Percentiles rank a stretch among this genome's conserved stretches.
These are phyloP conservation scores for Quercus parvula DNA, from an alignment of 306 rosid genomes.

Conservation along the genomic window DNA sequence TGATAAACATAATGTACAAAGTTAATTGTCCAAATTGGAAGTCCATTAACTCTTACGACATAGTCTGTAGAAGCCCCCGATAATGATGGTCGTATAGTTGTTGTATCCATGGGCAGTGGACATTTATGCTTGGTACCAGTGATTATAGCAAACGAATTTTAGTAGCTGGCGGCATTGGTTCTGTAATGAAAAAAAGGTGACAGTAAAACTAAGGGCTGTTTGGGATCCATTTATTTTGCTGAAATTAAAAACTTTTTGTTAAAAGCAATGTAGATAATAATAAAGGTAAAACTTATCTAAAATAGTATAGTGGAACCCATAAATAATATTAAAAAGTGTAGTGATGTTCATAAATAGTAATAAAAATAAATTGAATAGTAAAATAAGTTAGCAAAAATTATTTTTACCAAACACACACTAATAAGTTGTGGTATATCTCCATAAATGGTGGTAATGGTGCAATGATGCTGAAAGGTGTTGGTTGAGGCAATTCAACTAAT, in stretches of 20 bases:
- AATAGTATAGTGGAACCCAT: fast-evolving
- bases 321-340: no score
- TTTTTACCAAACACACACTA: no score
- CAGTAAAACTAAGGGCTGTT: background rate
- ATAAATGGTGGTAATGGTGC: background rate
- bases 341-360: fast-evolving
- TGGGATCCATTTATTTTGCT: fast-evolving
- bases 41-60: no score
- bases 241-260: no score
- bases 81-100: background rate
- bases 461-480: background rate
- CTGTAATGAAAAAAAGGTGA: background rate
- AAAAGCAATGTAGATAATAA: no score
- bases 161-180: background rate
- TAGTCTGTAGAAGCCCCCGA: no score
- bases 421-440: no score
- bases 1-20: no score
- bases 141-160: background rate
- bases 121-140: background rate
- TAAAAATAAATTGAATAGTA: fast-evolving
- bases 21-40: no score
- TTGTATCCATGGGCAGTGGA: no score
- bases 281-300: no score
- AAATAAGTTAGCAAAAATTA: no score
- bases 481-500: background rate